Percentiles rank a stretch among this genome's conserved stretches.
Conservation (phyloP, 768 basidiomycete species). For the Tylopilus cervinicoccineus region DNA sequence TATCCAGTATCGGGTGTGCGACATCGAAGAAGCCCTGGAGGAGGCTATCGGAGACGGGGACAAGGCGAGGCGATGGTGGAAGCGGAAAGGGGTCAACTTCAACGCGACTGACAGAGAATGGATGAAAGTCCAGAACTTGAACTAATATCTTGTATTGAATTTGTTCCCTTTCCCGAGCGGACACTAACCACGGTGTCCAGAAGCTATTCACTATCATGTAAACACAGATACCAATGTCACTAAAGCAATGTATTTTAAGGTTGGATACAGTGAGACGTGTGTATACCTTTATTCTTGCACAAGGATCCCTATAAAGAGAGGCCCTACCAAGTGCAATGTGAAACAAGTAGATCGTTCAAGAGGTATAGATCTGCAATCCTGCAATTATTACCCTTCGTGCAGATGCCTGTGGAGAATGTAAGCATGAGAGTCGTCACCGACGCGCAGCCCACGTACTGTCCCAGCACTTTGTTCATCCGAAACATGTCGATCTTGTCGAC, state of each 20-base stretch:
- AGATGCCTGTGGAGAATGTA: constrained; percentile 24
- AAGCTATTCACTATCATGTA: background rate
- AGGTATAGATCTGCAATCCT: constrained; percentile 2
- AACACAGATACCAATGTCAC: constrained; percentile 2
- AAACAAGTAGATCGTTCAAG: background rate
- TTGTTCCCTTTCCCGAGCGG: background rate
- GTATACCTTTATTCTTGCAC: constrained; percentile 11
- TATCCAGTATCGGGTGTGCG: constrained; percentile 85
- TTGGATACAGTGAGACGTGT: constrained; percentile 6
- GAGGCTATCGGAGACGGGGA: constrained; percentile 82
- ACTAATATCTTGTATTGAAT: constrained; percentile 35
- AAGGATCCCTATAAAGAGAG: background rate
- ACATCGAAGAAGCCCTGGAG: constrained; percentile 88
- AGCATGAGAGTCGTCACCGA: background rate
- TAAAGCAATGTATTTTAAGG: constrained; percentile 5
- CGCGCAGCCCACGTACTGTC: constrained; percentile 47
- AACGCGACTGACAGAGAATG: constrained; percentile 82
- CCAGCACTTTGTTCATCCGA: constrained; percentile 89
- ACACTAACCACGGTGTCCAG: background rate
- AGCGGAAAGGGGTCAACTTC: constrained; percentile 75
- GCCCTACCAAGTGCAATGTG: background rate
- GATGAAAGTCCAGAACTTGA: constrained; percentile 78
- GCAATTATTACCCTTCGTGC: constrained; percentile 23
- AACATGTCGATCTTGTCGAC: constrained; percentile 89
- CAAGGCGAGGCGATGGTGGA: constrained; percentile 78